Base-by-base conservation (phyloP, 2,329 filamentous ascomycete species). In the Botrytis elliptica region DNA sequence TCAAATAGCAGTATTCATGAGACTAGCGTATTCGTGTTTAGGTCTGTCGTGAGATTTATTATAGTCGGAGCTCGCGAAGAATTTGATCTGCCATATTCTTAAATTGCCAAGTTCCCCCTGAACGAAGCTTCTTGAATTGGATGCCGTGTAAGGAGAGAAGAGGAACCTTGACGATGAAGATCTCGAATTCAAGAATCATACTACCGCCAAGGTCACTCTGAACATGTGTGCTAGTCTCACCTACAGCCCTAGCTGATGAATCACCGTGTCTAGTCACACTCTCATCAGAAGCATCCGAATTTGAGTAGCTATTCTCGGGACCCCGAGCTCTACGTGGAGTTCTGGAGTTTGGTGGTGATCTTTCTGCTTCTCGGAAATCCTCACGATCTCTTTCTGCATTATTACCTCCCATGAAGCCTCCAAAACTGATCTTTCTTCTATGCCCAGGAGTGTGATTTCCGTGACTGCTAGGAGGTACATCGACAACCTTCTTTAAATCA, bases 31-130 rank as follows among this genome's bases (percentile, higher is more conserved):
- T 49, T 71, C 59, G 60, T 65, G 55, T 40, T 44, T 5, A 52
- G 52, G 22, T 22, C 29, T 40, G 16, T 38, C 40, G 40, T 46
- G 69, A 46, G 46, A 33, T 14, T 52, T 49, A 22, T 65, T 25
- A 71, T 29, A 98, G 87, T 81, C 91, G 90, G 78, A 99, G 84
- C 82, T 96, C 94, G 80, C 92, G 90, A 78, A 99, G 85, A 79
- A 99, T 98, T 79, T 94, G 94, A 83, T 97, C 95, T 52, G 96
- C 96, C 94, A 98, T 97, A 80, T 93, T 95, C 86, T 98, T 97
- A 85, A 97, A 99, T 83, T 98, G 95, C 95, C 95, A 98, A 74
- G 96, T 98, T 74, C 97, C 95, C 52, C 96, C 95, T 73, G 93
- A 90, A 42, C 70, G 62, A 78, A 98, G 91, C 81, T 96, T 94